These are phyloP conservation scores for Paratrypanosoma confusum DNA, from an alignment of 208 protist species.

Conservation along the genomic window DNA sequence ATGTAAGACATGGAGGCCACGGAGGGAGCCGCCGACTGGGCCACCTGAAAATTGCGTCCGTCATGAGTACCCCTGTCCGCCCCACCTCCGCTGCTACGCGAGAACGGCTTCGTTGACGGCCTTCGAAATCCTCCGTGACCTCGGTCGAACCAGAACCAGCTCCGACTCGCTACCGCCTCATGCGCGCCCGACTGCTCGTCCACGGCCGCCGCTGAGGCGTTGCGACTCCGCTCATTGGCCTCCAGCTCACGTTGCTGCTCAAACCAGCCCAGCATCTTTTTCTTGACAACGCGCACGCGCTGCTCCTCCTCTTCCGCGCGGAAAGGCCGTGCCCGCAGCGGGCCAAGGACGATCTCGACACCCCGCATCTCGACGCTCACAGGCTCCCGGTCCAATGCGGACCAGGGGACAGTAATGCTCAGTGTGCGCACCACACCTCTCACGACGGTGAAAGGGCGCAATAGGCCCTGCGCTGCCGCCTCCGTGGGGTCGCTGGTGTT, in stretches of 20 bases:
- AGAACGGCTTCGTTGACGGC: too few relatives aligned
- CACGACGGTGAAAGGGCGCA: constrained; percentile 64
- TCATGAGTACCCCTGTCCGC: too few relatives aligned
- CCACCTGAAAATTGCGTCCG: too few relatives aligned
- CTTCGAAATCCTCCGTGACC: too few relatives aligned
- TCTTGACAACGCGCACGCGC: constrained; percentile 37
- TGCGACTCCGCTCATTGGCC: too few relatives aligned
- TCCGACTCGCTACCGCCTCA: neutral
- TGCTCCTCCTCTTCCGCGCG: constrained; percentile 40
- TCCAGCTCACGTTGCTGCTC: constrained; percentile 19
- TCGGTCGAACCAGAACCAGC: too few relatives aligned
- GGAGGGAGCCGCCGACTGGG: too few relatives aligned
- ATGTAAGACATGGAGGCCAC: constrained; percentile 12
- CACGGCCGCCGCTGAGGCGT: neutral
- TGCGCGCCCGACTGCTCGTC: neutral
- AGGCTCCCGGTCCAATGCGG: constrained; percentile 47
- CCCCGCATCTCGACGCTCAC: constrained; percentile 49
- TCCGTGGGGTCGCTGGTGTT: neutral
- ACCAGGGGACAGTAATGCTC: constrained; percentile 61
- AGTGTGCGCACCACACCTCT: constrained; percentile 54
- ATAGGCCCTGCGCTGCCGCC: constrained; percentile 32
- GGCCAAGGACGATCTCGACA: constrained; percentile 61
- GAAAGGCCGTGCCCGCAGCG: constrained; percentile 38
- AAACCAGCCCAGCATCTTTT: constrained; percentile 41
- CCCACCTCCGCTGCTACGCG: too few relatives aligned